Percentiles rank a stretch among this genome's conserved stretches.
Evolutionary conservation across 345 rosid genomes (phyloP).

Genomic region (Populus alba): DNA sequence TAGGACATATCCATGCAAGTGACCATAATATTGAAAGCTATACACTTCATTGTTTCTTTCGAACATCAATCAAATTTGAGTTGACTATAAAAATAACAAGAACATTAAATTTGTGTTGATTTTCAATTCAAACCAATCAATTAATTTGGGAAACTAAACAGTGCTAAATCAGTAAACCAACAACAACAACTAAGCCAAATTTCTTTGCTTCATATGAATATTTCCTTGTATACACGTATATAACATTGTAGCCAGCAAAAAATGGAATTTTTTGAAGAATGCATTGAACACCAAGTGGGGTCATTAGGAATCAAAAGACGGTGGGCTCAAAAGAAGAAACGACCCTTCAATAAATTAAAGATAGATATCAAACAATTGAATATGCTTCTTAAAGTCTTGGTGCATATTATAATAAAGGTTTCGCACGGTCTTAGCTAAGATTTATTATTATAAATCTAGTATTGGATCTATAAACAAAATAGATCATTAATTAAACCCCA

Average conservation of each 20-base stretch:
- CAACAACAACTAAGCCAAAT: not conserved
- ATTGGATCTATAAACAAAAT: not conserved
- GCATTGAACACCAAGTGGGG: conserved; percentile 15
- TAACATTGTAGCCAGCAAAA: not conserved
- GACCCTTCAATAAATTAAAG: conserved; percentile 26
- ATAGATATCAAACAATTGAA: not conserved
- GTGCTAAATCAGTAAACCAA: not conserved
- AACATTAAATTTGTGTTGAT: not conserved
- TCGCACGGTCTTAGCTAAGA: conserved; percentile 14
- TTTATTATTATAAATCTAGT: conserved; percentile 8
- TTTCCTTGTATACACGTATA: not conserved
- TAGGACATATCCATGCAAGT: no score
- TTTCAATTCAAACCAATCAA: not conserved
- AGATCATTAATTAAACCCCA: conserved; percentile 2
- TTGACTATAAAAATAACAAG: not conserved
- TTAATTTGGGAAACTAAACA: not conserved
- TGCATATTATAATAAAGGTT: conserved; percentile 9
- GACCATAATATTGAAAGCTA: no score
- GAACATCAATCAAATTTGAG: not conserved
- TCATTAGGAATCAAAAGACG: conserved; percentile 8
- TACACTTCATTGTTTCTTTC: not conserved
- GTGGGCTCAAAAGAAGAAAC: conserved; percentile 33
- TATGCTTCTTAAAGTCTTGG: not conserved
- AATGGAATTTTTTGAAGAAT: not conserved
- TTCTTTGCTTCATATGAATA: not conserved